Conservation (phyloP, 2,329 filamentous ascomycete genomes). For the Nannizzia gypsea region DNA sequence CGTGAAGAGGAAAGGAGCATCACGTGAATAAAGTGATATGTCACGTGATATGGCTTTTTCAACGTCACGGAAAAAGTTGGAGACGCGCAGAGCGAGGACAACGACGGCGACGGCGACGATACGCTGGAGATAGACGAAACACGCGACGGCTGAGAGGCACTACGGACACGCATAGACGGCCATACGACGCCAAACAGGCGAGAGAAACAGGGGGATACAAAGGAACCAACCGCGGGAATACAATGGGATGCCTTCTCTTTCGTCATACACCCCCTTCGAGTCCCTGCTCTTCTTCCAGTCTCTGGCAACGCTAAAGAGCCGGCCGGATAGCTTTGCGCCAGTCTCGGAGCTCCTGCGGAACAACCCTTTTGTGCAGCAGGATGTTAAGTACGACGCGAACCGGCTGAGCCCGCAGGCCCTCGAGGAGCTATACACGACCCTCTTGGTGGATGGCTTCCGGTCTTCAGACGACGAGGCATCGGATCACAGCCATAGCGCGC, state of each 20-base stretch:
- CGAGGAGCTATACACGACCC: constrained; percentile 62
- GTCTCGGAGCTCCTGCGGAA: constrained; percentile 64
- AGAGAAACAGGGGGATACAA: background rate
- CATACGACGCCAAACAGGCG: background rate
- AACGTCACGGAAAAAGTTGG: background rate
- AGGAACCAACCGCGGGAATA: constrained; percentile 6
- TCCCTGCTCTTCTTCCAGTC: constrained; percentile 75
- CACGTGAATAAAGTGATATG: too few relatives aligned
- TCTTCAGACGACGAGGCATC: constrained; percentile 4
- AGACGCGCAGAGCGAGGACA: background rate
- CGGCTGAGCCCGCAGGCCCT: constrained; percentile 68
- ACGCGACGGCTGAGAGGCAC: background rate
- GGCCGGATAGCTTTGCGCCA: constrained; percentile 52
- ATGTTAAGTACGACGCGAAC: constrained; percentile 57
- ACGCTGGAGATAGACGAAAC: background rate
- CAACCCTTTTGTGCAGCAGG: constrained; percentile 60
- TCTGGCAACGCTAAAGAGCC: constrained; percentile 55
- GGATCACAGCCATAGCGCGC: constrained; percentile 8
- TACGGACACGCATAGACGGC: background rate
- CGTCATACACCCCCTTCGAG: constrained; percentile 72
- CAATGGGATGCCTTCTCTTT: constrained; percentile 46
- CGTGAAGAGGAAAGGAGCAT: too few relatives aligned
- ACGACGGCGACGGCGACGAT: background rate
- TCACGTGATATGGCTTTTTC: background rate
- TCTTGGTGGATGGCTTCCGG: constrained; percentile 42